Evolutionary conservation across 1,284 basidiomycete species (phyloP).

Genomic region (Papiliotrema nemorosa): DNA sequence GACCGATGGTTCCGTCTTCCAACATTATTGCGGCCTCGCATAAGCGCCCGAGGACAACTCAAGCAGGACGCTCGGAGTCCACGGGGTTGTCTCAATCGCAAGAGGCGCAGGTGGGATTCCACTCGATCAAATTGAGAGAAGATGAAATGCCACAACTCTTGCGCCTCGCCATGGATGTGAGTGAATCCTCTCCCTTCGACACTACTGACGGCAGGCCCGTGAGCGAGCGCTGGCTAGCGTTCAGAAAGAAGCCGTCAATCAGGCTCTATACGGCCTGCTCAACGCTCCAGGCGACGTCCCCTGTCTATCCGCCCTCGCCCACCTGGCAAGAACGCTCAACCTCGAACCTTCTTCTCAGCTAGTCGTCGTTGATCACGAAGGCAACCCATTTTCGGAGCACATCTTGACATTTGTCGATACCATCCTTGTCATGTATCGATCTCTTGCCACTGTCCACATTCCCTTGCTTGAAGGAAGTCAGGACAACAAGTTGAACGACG

Average conservation of each 20-base stretch:
- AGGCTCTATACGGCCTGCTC: constrained; percentile 3
- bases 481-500: neutral
- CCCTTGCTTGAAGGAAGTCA: neutral
- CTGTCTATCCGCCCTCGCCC: neutral
- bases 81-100: too few relatives aligned
- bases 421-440: constrained; percentile 6
- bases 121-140: too few relatives aligned
- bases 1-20: too few relatives aligned
- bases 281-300: neutral
- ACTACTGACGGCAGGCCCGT: constrained; percentile 3
- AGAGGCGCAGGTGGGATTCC: too few relatives aligned
- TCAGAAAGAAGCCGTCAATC: neutral
- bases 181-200: too few relatives aligned
- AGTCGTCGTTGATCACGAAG: constrained; percentile 2
- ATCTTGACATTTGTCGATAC: constrained; percentile 6
- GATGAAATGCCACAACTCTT: too few relatives aligned
- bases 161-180: too few relatives aligned
- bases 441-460: constrained; percentile 4
- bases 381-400: constrained; percentile 7
- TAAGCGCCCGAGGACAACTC: too few relatives aligned
- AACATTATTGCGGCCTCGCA: too few relatives aligned
- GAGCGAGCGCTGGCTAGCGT: neutral
- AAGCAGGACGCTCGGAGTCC: too few relatives aligned
- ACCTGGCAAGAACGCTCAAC: neutral
- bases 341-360: neutral